A percentile compares a stretch with the other conserved stretches of the same genome.
Conservation (phyloP, 495 filamentous ascomycete species). For the Penicillium bovifimosum region DNA sequence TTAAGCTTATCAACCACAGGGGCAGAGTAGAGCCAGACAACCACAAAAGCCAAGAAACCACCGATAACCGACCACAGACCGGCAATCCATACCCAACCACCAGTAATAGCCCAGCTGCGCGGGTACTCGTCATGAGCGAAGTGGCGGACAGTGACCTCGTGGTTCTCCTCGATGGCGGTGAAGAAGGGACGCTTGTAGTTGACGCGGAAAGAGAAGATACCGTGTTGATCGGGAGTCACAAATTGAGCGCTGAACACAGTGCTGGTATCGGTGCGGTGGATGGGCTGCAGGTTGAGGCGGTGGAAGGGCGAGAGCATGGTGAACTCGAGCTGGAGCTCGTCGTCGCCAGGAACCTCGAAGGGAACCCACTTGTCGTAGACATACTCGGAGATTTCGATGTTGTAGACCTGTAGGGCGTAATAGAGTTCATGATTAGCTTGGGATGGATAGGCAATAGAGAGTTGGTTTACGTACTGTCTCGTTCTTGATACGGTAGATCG, state of each 20-base stretch:
- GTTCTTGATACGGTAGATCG: constrained; percentile 94
- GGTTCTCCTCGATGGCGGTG: constrained; percentile 87
- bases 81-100: constrained; percentile 92
- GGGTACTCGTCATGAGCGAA: constrained; percentile 97
- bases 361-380: constrained; percentile 61
- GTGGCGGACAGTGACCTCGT: constrained; percentile 87
- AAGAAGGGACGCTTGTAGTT: constrained; percentile 95
- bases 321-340: constrained; percentile 88
- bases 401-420: constrained; percentile 63
- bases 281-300: constrained; percentile 68
- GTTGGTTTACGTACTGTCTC: constrained; percentile 67
- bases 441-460: constrained; percentile 2
- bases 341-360: constrained; percentile 61
- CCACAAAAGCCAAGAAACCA: constrained; percentile 81
- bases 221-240: constrained; percentile 88
- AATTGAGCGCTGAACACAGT: constrained; percentile 73
- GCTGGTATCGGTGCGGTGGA: constrained; percentile 54
- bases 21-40: constrained; percentile 83
- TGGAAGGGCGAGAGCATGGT: constrained; percentile 98
- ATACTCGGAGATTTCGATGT: constrained; percentile 85
- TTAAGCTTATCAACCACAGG: constrained; percentile 50
- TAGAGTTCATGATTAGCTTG: constrained; percentile 18
- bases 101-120: constrained; percentile 81
- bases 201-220: constrained; percentile 93
- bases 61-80: constrained; percentile 77